A percentile compares a stretch with the other conserved stretches of the same genome.
Conservation (phyloP, 768 basidiomycete genomes). For the Boletus sp. region DNA sequence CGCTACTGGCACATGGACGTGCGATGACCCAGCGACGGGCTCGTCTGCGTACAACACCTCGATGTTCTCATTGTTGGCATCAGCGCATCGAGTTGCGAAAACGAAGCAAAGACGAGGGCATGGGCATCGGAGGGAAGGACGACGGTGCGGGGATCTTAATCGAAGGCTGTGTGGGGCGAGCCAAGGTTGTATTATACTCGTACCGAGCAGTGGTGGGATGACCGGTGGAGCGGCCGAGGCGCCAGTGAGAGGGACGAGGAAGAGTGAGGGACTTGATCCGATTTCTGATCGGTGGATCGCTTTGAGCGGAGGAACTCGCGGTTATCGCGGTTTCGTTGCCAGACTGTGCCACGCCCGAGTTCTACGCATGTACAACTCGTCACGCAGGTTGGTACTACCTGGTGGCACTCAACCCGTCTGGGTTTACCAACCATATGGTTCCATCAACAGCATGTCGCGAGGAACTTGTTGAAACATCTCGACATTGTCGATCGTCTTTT, state of each 20-base stretch:
- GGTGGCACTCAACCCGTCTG: too few species aligned
- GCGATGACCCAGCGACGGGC: constrained; percentile 30
- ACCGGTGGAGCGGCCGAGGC: constrained; percentile 25
- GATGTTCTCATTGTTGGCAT: constrained; percentile 32
- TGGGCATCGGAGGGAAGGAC: constrained; percentile 18
- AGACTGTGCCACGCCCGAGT: too few species aligned
- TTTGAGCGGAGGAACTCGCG: too few species aligned
- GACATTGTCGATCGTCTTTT: constrained; percentile 52
- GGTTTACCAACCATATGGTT: constrained; percentile 54
- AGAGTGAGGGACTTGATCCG: constrained; percentile 11
- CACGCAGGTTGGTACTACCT: too few species aligned
- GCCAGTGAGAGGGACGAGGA: constrained; percentile 33
- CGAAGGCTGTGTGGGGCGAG: constrained; percentile 25
- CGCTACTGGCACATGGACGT: constrained; percentile 10
- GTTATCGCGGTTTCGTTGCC: too few species aligned
- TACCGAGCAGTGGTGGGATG: constrained; percentile 6
- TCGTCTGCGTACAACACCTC: constrained; percentile 36
- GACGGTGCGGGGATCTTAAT: constrained; percentile 42
- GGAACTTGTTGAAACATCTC: constrained; percentile 49
- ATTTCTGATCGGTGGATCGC: too few species aligned
- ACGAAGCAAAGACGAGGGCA: constrained; percentile 21
- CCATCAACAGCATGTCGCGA: constrained; percentile 48
- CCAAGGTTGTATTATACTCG: constrained; percentile 23
- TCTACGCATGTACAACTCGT: too few species aligned
- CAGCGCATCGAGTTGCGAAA: constrained; percentile 37